Evolutionary conservation across 1,139 yeast species (phyloP).

Genomic region (Dujonia santamariae): DNA sequence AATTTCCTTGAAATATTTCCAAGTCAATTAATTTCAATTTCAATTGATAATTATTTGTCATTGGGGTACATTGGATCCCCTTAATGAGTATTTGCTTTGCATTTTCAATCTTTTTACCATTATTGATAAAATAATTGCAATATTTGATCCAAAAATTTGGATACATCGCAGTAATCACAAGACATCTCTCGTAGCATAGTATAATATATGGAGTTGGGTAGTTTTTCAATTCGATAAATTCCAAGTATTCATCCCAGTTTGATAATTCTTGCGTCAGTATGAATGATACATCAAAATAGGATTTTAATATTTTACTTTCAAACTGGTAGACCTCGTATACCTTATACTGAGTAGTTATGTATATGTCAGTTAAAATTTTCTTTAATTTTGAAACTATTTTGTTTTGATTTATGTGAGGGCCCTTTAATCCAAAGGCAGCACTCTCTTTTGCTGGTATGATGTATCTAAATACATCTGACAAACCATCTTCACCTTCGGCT

Average conservation of each 20-base stretch:
- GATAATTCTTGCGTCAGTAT: constrained; percentile 45
- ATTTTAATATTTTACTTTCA: constrained; percentile 56
- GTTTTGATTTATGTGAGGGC: constrained; percentile 7
- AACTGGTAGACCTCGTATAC: constrained; percentile 60
- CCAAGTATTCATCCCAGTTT: constrained; percentile 61
- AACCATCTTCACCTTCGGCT: neutral
- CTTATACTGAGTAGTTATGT: constrained; percentile 58
- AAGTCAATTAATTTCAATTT: constrained; percentile 40
- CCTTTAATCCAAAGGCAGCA: constrained; percentile 10
- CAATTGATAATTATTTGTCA: constrained; percentile 19
- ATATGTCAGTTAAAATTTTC: constrained; percentile 49
- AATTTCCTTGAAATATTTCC: constrained; percentile 28
- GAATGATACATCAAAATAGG: constrained; percentile 46
- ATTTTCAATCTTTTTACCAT: constrained; percentile 19
- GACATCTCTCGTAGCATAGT: constrained; percentile 55
- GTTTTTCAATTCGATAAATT: constrained; percentile 44
- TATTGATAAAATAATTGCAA: constrained; percentile 41
- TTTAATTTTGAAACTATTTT: constrained; percentile 30
- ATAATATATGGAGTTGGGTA: constrained; percentile 29
- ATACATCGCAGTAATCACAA: constrained; percentile 51
- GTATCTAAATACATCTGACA: constrained; percentile 11
- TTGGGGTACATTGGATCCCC: constrained; percentile 23
- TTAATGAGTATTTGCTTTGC: constrained; percentile 38
- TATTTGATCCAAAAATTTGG: constrained; percentile 63
- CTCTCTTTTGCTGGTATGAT: constrained; percentile 21